phyloP scores from a whole-genome alignment of 371 early-diverging fungal species.

The Fennellomyces sp. region DNA sequence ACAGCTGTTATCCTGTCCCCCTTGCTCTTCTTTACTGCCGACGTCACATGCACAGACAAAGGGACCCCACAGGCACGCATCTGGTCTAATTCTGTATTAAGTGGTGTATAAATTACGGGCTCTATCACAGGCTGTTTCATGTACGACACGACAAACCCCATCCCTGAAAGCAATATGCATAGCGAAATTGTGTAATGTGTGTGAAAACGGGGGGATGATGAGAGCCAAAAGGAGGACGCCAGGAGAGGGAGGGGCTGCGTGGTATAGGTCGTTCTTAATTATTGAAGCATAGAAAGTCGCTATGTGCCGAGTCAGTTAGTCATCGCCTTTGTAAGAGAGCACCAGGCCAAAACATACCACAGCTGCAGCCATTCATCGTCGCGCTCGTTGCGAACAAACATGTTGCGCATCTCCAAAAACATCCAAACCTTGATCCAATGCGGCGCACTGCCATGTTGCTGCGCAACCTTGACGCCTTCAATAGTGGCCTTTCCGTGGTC shows the following conservation, averaged over 20 bases:
- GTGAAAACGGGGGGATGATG: not conserved
- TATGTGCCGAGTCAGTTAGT: not conserved
- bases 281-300: constrained; percentile 19
- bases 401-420: constrained; percentile 75
- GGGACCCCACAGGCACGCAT: no score
- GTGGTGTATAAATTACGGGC: no score
- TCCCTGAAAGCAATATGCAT: no score
- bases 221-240: not conserved
- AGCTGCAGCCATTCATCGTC: constrained; percentile 51
- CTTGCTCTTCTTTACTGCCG: no score
- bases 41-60: no score
- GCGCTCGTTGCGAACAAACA: constrained; percentile 47
- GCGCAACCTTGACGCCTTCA: constrained; percentile 55
- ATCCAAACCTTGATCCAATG: constrained; percentile 81
- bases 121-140: no score
- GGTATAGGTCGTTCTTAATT: not conserved
- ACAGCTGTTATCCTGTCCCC: not conserved
- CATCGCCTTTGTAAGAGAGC: no score
- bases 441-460: constrained; percentile 43
- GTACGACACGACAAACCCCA: no score
- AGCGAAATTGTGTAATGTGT: not conserved
- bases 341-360: no score
- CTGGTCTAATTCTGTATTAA: no score
- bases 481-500: constrained; percentile 59
- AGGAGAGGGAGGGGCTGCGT: not conserved